Conservation (phyloP, 1,284 basidiomycete genomes). For the Xerocomus minutiporus region DNA sequence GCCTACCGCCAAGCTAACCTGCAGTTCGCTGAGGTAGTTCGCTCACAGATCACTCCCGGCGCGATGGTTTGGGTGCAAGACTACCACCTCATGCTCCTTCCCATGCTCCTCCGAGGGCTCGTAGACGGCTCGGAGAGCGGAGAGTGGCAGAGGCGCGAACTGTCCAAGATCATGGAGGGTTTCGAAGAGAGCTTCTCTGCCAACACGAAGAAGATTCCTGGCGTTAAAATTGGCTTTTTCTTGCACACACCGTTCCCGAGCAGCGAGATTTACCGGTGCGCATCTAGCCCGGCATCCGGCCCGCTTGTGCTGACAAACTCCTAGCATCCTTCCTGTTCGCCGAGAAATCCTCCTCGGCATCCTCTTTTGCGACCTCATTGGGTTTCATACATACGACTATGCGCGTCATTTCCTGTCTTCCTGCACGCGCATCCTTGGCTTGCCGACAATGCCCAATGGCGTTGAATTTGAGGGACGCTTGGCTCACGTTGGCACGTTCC, state of each 20-base stretch:
- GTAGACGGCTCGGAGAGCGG: conserved; percentile 71
- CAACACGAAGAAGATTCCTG: conserved; percentile 42
- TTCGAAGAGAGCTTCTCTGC: conserved; percentile 54
- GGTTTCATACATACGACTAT: conserved; percentile 99
- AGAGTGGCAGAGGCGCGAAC: conserved; percentile 61
- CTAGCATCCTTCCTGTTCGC: conserved; percentile 91
- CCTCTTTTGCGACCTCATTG: conserved; percentile 93
- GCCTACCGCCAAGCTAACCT: conserved; percentile 97
- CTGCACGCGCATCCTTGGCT: conserved; percentile 91
- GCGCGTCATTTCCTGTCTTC: conserved; percentile 98
- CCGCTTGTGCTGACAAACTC: conserved; percentile 6
- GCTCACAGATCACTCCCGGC: conserved; percentile 71
- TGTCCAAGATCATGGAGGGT: conserved; percentile 74
- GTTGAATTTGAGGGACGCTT: conserved; percentile 94
- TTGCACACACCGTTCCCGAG: conserved; percentile 98
- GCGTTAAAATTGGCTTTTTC: conserved; percentile 96
- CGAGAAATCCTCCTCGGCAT: conserved; percentile 95
- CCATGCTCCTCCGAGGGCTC: conserved; percentile 87
- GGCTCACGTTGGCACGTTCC: conserved; percentile 97
- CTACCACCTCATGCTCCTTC: conserved; percentile 96
- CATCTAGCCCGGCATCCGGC: conserved; percentile 13
- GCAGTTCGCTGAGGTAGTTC: conserved; percentile 88
- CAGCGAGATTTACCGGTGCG: conserved; percentile 94
- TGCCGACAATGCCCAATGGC: conserved; percentile 98
- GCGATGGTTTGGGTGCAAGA: conserved; percentile 99